Percentiles rank a stretch among this genome's conserved stretches.
These are phyloP conservation scores for Trichoderma oligosporum DNA, from an alignment of 2,329 filamentous ascomycete species.

Conservation along the genomic window DNA sequence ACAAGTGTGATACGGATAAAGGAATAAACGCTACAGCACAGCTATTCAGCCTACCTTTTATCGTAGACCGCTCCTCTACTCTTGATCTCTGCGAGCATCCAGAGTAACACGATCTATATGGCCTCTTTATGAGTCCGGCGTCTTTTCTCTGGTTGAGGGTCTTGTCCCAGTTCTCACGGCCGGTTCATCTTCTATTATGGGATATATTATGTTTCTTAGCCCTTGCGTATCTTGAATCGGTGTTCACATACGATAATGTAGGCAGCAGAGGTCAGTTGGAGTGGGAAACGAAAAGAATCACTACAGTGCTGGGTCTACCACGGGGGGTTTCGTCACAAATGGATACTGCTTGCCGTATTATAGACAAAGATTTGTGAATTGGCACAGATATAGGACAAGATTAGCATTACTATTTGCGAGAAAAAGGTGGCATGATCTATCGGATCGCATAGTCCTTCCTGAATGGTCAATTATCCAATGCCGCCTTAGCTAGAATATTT, in stretches of 20 bases:
- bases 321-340: constrained; percentile 41
- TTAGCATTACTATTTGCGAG: constrained; percentile 34
- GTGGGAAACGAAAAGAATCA: constrained; percentile 47
- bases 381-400: constrained; percentile 30
- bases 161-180: constrained; percentile 46
- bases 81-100: constrained; percentile 44
- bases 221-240: constrained; percentile 45
- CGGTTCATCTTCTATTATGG: constrained; percentile 44
- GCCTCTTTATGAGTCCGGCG: constrained; percentile 42
- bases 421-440: constrained; percentile 21
- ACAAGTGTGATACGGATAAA: neutral
- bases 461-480: constrained; percentile 40
- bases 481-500: constrained; percentile 44
- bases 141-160: constrained; percentile 41
- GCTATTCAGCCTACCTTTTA: constrained; percentile 35
- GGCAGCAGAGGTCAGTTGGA: constrained; percentile 47
- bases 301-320: constrained; percentile 57
- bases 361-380: constrained; percentile 45
- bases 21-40: neutral
- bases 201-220: constrained; percentile 51
- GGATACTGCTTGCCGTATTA: constrained; percentile 43
- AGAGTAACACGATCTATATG: constrained; percentile 42
- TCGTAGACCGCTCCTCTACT: constrained; percentile 28
- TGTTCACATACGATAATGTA: constrained; percentile 39
- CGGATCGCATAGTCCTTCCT: constrained; percentile 32